A percentile compares a stretch with the other conserved stretches of the same genome.
These are phyloP conservation scores for Ensete ventricosum DNA, from an alignment of 176 grass and related monocot species.

Conservation along the genomic window DNA sequence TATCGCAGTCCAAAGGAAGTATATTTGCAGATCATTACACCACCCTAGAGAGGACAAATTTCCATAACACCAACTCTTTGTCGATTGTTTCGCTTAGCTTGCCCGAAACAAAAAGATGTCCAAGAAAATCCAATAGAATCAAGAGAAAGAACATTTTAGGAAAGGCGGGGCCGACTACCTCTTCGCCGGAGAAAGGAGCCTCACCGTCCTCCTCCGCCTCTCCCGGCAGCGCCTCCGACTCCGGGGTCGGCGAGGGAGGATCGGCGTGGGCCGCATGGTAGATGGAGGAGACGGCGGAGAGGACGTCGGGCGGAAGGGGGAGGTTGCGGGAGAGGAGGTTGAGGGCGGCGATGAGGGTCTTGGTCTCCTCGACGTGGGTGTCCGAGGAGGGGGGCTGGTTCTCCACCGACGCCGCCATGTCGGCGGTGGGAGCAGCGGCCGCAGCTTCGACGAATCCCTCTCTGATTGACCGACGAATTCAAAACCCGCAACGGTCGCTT, in stretches of 20 bases:
- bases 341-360: slow-evolving; percentile 81
- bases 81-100: background rate
- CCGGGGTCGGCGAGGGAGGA: background rate
- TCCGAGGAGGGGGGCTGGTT: slow-evolving; percentile 10
- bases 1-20: no score
- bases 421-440: background rate
- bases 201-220: slow-evolving; percentile 4
- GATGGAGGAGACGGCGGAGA: slow-evolving; percentile 72
- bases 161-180: background rate
- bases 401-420: slow-evolving; percentile 11
- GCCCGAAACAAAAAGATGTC: background rate
- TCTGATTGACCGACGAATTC: background rate
- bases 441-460: background rate
- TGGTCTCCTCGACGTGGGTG: slow-evolving; percentile 50
- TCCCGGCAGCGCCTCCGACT: background rate
- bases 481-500: background rate
- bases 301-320: slow-evolving; percentile 65
- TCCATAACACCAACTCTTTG: no score
- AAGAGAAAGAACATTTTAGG: background rate
- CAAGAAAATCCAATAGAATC: background rate
- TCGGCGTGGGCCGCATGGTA: slow-evolving; percentile 35
- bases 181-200: background rate
- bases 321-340: slow-evolving; percentile 96
- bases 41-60: no score
- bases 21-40: no score